Percentiles rank a stretch among this genome's conserved stretches.
These are phyloP conservation scores for Emmonsiellopsis sp. DNA, from an alignment of 2,329 filamentous ascomycete species.

Conservation along the genomic window DNA sequence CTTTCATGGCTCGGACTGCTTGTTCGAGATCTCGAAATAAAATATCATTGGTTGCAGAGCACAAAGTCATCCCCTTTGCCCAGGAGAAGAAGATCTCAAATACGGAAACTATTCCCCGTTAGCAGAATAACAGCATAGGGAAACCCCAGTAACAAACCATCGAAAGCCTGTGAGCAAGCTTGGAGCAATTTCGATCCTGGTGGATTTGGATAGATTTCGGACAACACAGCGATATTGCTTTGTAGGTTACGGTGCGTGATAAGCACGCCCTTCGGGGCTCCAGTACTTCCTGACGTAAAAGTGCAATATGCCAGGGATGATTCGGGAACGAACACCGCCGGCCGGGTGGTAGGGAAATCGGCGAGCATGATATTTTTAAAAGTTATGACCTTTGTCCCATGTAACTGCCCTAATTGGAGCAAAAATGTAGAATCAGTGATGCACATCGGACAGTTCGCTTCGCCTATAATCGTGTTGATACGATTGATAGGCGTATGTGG, in stretches of 20 bases:
- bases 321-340: constrained; percentile 11
- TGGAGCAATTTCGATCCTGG: constrained; percentile 59
- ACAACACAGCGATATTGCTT: constrained; percentile 63
- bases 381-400: not conserved
- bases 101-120: constrained; percentile 54
- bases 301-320: constrained; percentile 63
- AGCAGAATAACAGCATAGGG: constrained; percentile 4
- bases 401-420: not conserved
- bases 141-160: constrained; percentile 34
- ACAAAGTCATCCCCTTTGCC: constrained; percentile 69
- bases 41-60: constrained; percentile 63
- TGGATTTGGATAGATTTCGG: constrained; percentile 54
- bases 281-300: constrained; percentile 78
- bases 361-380: not conserved
- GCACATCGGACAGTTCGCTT: constrained; percentile 46
- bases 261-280: constrained; percentile 68
- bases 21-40: constrained; percentile 64
- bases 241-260: constrained; percentile 68
- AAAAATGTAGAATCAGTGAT: constrained; percentile 24
- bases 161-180: constrained; percentile 75
- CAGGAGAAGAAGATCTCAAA: constrained; percentile 88
- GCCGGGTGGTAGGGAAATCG: not conserved
- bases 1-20: constrained; percentile 51
- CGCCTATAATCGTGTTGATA: constrained; percentile 51
- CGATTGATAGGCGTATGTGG: constrained; percentile 60